Percentiles rank a stretch among this genome's conserved stretches.
phyloP scores from a whole-genome alignment of 805 yeast genomes.

The Dipodascopsis tothii region DNA sequence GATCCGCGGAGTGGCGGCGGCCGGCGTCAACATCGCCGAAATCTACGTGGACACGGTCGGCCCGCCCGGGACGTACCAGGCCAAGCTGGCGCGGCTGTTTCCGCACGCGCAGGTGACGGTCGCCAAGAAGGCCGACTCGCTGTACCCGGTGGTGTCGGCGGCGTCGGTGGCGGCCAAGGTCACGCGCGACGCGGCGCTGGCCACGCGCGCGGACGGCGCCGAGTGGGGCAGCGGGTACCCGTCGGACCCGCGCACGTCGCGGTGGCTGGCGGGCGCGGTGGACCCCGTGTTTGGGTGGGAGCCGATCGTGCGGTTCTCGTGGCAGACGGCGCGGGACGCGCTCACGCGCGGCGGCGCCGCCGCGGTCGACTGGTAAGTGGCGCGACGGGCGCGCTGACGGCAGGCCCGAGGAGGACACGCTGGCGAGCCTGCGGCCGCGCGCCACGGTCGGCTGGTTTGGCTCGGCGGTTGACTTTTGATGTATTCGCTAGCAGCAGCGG shows the following conservation, averaged over 20 bases:
- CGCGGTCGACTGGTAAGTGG: not conserved
- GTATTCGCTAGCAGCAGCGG: not conserved
- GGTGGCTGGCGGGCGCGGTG: conserved; percentile 58
- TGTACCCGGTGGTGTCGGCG: conserved; percentile 85
- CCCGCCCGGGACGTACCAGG: conserved; percentile 79
- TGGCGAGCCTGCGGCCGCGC: too few relatives aligned
- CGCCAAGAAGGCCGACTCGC: conserved; percentile 88
- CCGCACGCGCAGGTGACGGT: conserved; percentile 71
- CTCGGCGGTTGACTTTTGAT: too few relatives aligned
- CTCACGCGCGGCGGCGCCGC: conserved; percentile 28
- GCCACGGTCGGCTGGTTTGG: too few relatives aligned
- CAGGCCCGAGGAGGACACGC: too few relatives aligned
- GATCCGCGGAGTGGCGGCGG: conserved; percentile 55
- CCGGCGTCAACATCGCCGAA: conserved; percentile 58
- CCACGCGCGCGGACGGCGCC: conserved; percentile 28
- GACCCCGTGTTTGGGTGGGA: conserved; percentile 85
- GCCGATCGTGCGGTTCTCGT: conserved; percentile 67
- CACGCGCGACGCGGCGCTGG: conserved; percentile 67
- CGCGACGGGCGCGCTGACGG: too few relatives aligned
- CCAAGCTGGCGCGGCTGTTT: conserved; percentile 59
- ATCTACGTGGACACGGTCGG: conserved; percentile 95
- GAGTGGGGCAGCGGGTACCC: conserved; percentile 91
- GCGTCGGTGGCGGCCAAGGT: conserved; percentile 96
- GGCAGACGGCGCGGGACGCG: conserved; percentile 86
- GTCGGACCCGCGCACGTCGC: conserved; percentile 77